Base-by-base conservation (phyloP, 805 yeast species). In the Clavispora phyllophila region DNA sequence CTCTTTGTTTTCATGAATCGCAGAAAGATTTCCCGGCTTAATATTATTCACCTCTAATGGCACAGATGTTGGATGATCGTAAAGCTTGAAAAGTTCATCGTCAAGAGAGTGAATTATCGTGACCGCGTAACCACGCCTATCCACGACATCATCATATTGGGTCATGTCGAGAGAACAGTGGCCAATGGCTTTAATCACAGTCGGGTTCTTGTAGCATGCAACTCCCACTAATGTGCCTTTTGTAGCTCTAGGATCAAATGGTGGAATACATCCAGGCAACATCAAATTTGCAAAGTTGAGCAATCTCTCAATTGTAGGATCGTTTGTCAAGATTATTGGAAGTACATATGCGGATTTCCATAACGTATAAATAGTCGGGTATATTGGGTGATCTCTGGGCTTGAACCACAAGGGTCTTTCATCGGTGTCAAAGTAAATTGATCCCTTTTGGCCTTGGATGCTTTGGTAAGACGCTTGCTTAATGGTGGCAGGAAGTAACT, bases 201-300 rank as follows among this genome's bases (percentile, higher is more conserved):
- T 60, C 0, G 95, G 95, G 18, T 70, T 57, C 13, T 74, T 71
- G 23, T 72, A 66, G 47, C 79, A 77, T 0, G 82, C 87, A 20
- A 91, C 72, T 1, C 85, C 96, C 15, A 89, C 96, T 3, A 87
- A 56, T 0, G 72, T 55, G 0, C 88, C 95, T 36, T 62, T 63
- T 3, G 48, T 53, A 5, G 76, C 68, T 4, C 72, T 51, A 0
- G 49, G 35, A 37, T 82, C 86, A 52, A 84, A 81, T 2, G 82
- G 82, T 0, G 79, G 77, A 4, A 74, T 56, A 5, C 80, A 73
- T 0, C 95, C 95, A 3, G 89, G 85, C 26, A 84, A 67, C 89
- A 85, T 84, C 48, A 86, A 62, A 53, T 85, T 76, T 0, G 98
- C 96, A 10, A 97, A 96, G 44, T 78, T 78, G 25, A 72, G 65